Base-by-base conservation (phyloP, 495 filamentous ascomycete genomes). In the Aspergillus asperescens region DNA sequence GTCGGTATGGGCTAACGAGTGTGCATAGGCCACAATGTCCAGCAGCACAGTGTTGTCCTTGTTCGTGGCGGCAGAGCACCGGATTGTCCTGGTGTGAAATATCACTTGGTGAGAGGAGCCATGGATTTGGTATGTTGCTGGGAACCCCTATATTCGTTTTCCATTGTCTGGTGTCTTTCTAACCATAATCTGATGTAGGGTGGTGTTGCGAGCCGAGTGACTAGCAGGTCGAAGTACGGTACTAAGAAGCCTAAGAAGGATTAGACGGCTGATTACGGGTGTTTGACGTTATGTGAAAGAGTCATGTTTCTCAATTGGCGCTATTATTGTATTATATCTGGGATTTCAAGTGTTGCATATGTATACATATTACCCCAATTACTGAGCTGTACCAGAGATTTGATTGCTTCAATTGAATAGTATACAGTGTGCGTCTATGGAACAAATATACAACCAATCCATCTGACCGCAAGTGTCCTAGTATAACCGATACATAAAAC, bases 61-160 rank as follows among this genome's bases (percentile, higher is more conserved):
- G 90, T 97, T 10, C 78, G 93, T 52, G 93, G 93, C 40, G 93
- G 93, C 13, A 74, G 93, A 59, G 81, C 80, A 41, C 93, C 96
- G 81, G 93, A 99, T 85, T 97, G 92, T 75, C 93, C 93, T 48
- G 93, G 93, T 81, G 93, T 99, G 73, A 86, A 90, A 61, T 99
- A 99, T 67, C 85, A 90, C 66, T 73, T 95, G 60, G 87, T 99
- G 35, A 77, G 93, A 61, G 93, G 93, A 28, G 88, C 90, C 15
- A 76, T 95, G 76, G 93, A 99, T 82, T 73, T 98, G 81, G 92
- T 96, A 76, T 63, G 89, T 79, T 51, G 4, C 34, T 25, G 32
- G 13, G n/a, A 35, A 19, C 42, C 39, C 29, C 37, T 43, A 35
- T 52, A 50, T 45, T 37, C 15, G 23, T 29, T 4, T 35, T n/a